These are phyloP conservation scores for Clavariopsis aquatica DNA, from an alignment of 495 filamentous ascomycete genomes.

Conservation along the genomic window DNA sequence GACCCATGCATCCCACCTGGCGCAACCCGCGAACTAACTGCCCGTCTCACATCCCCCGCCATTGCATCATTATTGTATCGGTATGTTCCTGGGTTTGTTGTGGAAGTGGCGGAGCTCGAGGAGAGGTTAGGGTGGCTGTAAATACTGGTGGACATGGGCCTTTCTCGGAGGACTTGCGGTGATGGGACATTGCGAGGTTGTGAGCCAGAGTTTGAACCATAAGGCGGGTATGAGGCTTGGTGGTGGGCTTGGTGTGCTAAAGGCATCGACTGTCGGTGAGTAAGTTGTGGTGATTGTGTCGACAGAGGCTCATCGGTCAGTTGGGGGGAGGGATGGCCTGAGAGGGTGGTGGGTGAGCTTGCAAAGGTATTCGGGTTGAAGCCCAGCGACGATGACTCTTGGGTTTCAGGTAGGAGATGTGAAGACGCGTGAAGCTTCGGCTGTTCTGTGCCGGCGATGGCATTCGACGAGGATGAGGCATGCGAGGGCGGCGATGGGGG, in stretches of 20 bases:
- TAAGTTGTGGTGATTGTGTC: conserved; percentile 26
- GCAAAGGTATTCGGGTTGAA: conserved; percentile 47
- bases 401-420: conserved; percentile 27
- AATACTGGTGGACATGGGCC: conserved; percentile 43
- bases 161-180: conserved; percentile 3
- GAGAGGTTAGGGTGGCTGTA: conserved; percentile 48
- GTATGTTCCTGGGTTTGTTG: conserved; percentile 40
- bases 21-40: conserved; percentile 63
- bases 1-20: conserved; percentile 62
- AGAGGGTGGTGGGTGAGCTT: conserved; percentile 18
- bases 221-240: conserved; percentile 50
- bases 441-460: conserved; percentile 37
- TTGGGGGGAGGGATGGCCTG: conserved; percentile 24
- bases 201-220: conserved; percentile 22
- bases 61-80: conserved; percentile 45
- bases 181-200: conserved; percentile 31
- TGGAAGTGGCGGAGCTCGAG: conserved; percentile 36
- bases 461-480: conserved; percentile 38
- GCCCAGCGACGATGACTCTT: conserved; percentile 40
- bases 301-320: conserved; percentile 18
- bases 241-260: conserved; percentile 43
- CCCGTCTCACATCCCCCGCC: conserved; percentile 57
- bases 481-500: conserved; percentile 20
- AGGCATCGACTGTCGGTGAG: conserved; percentile 45
- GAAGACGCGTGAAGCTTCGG: conserved; percentile 9